Base-by-base conservation (phyloP, 306 rosid genomes). In the Psophocarpus tetragonolobus region DNA sequence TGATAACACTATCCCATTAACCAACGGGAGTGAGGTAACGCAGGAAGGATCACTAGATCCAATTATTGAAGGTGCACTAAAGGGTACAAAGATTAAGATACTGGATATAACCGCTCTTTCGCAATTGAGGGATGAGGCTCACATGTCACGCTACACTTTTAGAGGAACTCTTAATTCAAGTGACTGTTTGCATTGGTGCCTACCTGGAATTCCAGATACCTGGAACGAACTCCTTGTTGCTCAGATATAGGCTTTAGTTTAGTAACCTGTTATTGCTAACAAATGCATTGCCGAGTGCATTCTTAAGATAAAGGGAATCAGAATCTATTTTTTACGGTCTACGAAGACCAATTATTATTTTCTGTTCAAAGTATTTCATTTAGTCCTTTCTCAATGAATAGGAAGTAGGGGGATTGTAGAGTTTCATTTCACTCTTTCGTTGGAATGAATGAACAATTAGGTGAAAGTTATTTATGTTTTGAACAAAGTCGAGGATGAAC, bases 101-200 rank as follows among this genome's bases (percentile, higher is more conserved):
- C 82, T 92, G 74, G 97, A 95, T 83, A 76, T 92, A 57, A 91
- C 96, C 14, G 92, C 99, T 14, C 68, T 95, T 73, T 95, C 99
- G 2, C 87, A 86, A 77, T 74, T 95, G 81, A 90, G 98, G 54
- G 97, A 96, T n/a, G 99, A 92, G 78, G 98, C 91, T 82, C 99
- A 96, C 65, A 65, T 92, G 68, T 92, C 99, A 3, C 97, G 86
- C 35, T 88, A 95, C 79, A 88, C 83, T 35, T 4, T 76, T 38
- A 81, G 91, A 82, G 92, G 92, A 15, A 85, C 82, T 47, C 71
- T 80, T 3, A 89, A 82, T 54, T 68, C 85, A 5, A 92, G 90
- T 30, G 99, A 95, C 68, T 95, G 97, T 78, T 91, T 95, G 86
- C 97, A 92, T 84, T 92, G 97, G 99, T 95, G 97, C 82, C 74